phyloP scores from a whole-genome alignment of 2,329 filamentous ascomycete genomes.

The Nannizzia gypsea region DNA sequence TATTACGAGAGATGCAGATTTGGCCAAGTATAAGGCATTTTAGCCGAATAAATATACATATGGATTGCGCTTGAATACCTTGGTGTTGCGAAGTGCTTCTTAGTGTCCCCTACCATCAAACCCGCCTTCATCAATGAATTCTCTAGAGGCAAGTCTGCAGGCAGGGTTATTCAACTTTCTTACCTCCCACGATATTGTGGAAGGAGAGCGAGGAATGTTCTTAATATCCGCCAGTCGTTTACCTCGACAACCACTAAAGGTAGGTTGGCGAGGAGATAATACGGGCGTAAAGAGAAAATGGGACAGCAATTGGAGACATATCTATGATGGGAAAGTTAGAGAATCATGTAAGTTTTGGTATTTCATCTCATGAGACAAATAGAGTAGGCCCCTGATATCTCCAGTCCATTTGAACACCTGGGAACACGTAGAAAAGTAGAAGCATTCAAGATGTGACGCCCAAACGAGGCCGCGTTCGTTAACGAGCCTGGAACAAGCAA shows the following conservation, averaged over 20 bases:
- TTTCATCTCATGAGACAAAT: conserved; percentile 7
- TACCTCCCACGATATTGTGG: not conserved
- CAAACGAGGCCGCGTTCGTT: not conserved
- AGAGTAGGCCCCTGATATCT: not conserved
- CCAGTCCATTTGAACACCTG: not conserved
- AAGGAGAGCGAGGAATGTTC: conserved; percentile 6
- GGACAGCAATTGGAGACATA: not conserved
- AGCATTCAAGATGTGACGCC: conserved; percentile 1
- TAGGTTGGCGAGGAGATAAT: conserved; percentile 78
- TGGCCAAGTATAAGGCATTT: not conserved
- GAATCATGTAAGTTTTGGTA: not conserved
- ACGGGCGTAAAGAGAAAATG: conserved; percentile 41
- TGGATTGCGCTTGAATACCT: not conserved
- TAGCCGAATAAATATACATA: not conserved
- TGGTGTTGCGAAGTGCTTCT: not conserved
- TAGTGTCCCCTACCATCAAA: conserved; percentile 34
- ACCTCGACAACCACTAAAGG: conserved; percentile 51
- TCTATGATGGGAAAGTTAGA: not conserved
- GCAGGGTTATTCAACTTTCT: conserved; percentile 19
- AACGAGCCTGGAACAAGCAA: not conserved
- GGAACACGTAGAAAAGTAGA: not conserved
- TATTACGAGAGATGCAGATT: not conserved
- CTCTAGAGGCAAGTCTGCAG: conserved; percentile 30
- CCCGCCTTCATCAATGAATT: conserved; percentile 23
- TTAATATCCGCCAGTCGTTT: conserved; percentile 87